A percentile compares a stretch with the other conserved stretches of the same genome.
phyloP scores from a whole-genome alignment of 768 basidiomycete genomes.

The Boletus coccyginus region DNA sequence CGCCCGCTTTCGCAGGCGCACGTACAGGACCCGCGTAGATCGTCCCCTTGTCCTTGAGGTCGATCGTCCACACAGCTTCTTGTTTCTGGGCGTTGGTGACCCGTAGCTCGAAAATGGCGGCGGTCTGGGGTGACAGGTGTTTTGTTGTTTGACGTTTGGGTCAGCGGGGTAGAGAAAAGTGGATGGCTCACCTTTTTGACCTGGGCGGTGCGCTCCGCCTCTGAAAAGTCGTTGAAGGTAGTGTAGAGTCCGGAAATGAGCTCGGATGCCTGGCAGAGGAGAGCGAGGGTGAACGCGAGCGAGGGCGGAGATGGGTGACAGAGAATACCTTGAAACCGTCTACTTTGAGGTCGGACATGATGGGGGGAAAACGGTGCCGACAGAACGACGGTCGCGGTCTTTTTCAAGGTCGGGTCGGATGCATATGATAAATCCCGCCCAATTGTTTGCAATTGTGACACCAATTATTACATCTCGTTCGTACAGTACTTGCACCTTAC shows the following conservation, averaged over 20 bases:
- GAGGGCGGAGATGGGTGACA: not conserved
- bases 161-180: too few species aligned
- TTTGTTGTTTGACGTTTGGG: too few species aligned
- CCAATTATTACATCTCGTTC: not conserved
- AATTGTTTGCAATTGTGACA: too few species aligned
- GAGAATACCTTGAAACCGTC: slow-evolving; percentile 65
- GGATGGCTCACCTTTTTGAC: slow-evolving; percentile 60
- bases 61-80: slow-evolving; percentile 85
- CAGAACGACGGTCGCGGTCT: too few species aligned
- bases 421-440: slow-evolving; percentile 14
- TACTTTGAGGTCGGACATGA: slow-evolving; percentile 72
- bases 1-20: slow-evolving; percentile 66
- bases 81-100: slow-evolving; percentile 72
- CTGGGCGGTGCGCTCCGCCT: slow-evolving; percentile 61
- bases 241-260: slow-evolving; percentile 52
- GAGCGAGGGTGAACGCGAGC: not conserved
- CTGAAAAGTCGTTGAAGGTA: slow-evolving; percentile 52
- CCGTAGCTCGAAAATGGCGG: slow-evolving; percentile 84
- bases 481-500: not conserved
- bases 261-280: slow-evolving; percentile 57
- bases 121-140: slow-evolving; percentile 48
- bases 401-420: not conserved
- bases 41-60: slow-evolving; percentile 80
- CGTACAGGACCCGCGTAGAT: slow-evolving; percentile 64
- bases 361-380: not conserved